These are phyloP conservation scores for Paramecium pentaurelia DNA, from an alignment of 73 alveolate species.

Conservation along the genomic window DNA sequence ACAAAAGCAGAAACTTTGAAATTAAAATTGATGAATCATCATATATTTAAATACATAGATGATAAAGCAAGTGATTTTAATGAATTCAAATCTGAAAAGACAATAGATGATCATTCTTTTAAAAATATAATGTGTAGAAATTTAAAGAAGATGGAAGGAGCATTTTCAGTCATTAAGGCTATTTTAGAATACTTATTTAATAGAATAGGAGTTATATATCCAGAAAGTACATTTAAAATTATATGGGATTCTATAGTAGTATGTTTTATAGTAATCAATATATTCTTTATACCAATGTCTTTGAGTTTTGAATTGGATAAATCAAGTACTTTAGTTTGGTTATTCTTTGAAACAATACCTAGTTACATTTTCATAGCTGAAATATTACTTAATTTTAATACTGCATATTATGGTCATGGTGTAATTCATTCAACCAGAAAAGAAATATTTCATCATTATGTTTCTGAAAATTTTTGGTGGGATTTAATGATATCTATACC, in stretches of 20 bases:
- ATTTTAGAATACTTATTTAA: background rate
- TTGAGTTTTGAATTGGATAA: slow-evolving; percentile 14
- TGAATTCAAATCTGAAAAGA: background rate
- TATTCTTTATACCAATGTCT: slow-evolving; percentile 26
- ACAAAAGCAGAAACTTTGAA: slow-evolving; percentile 10
- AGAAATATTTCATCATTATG: slow-evolving; percentile 1
- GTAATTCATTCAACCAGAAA: background rate
- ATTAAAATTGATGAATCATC: background rate
- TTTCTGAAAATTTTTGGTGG: slow-evolving; percentile 20
- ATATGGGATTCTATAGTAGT: slow-evolving; percentile 28
- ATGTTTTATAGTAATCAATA: slow-evolving; percentile 4
- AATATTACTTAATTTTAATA: slow-evolving; percentile 49
- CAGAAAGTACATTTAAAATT: slow-evolving; percentile 9
- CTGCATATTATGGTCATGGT: slow-evolving; percentile 54
- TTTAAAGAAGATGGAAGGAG: background rate
- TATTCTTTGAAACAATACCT: slow-evolving; percentile 48
- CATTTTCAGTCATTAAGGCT: background rate
- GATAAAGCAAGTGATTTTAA: background rate
- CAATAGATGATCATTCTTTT: background rate
- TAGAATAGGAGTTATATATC: slow-evolving; percentile 3
- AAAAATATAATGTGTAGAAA: background rate
- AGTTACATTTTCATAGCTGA: slow-evolving; percentile 41
- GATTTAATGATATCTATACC: slow-evolving; percentile 49
- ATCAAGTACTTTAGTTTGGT: background rate
- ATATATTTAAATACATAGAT: background rate